Percentiles rank a stretch among this genome's conserved stretches.
These are phyloP conservation scores for Babjeviella inositovora DNA, from an alignment of 805 yeast species.

Conservation along the genomic window DNA sequence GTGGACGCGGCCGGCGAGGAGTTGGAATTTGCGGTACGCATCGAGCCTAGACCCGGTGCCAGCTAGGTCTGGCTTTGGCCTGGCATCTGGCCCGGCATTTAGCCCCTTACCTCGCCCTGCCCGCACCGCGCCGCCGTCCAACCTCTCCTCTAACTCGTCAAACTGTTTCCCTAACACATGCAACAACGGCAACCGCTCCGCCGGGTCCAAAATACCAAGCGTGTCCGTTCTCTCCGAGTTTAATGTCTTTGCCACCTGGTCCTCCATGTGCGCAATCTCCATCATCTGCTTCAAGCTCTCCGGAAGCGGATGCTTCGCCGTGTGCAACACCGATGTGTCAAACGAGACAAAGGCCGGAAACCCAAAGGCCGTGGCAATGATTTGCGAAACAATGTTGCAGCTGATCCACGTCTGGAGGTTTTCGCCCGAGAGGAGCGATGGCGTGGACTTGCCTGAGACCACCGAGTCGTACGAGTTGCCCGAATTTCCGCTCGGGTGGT, in stretches of 20 bases:
- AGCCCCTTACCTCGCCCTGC: too few relatives aligned
- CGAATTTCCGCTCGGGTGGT: constrained; percentile 61
- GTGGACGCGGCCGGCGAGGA: constrained; percentile 68
- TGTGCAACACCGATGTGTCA: constrained; percentile 48
- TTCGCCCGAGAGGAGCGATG: constrained; percentile 39
- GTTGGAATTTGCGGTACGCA: constrained; percentile 51
- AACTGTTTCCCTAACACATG: constrained; percentile 56
- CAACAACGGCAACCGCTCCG: constrained; percentile 62
- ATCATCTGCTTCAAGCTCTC: constrained; percentile 56
- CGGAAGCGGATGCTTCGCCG: constrained; percentile 42
- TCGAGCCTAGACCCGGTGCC: constrained; percentile 38
- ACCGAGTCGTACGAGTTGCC: constrained; percentile 36
- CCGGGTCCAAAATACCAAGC: constrained; percentile 44
- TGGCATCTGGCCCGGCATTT: too few relatives aligned
- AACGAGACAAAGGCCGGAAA: constrained; percentile 86
- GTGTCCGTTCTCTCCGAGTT: constrained; percentile 56
- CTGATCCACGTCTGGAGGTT: constrained; percentile 87
- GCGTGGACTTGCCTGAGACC: constrained; percentile 24
- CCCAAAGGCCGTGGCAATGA: constrained; percentile 84
- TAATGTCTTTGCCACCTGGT: constrained; percentile 65
- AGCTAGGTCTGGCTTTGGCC: too few relatives aligned
- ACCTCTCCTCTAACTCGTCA: constrained; percentile 56
- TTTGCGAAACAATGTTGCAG: constrained; percentile 81
- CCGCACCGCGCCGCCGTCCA: constrained; percentile 19
- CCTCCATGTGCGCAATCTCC: constrained; percentile 74